Conservation (phyloP, 176 grass and related monocot species). For the Eleusine coracana region DNA sequence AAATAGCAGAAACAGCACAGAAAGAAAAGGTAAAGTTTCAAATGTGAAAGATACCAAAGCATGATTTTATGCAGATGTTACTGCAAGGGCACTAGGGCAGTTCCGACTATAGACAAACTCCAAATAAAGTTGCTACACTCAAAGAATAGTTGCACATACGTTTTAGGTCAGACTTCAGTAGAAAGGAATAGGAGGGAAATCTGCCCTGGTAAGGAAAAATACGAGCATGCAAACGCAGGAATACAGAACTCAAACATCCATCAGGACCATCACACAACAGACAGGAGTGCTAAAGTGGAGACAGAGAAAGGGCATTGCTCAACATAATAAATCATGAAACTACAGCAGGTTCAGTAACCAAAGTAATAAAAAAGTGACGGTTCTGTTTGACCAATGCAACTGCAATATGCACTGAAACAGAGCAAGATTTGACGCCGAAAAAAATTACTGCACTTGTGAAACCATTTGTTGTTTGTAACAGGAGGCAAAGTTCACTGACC, state of each 20-base stretch:
- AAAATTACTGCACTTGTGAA: conserved; percentile 8
- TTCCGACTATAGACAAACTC: conserved; percentile 10
- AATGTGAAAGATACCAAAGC: conserved; percentile 19
- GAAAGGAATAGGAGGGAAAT: neutral
- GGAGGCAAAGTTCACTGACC: conserved; percentile 59
- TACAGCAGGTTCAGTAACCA: conserved; percentile 24
- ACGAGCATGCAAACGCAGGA: neutral
- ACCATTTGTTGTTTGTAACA: conserved; percentile 30
- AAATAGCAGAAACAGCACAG: neutral
- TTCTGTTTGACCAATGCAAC: conserved; percentile 25
- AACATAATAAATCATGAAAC: conserved; percentile 21
- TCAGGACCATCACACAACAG: neutral
- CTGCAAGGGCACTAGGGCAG: neutral
- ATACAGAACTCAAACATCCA: conserved; percentile 8
- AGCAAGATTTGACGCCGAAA: neutral
- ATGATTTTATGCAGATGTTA: conserved; percentile 14
- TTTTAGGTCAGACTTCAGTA: neutral
- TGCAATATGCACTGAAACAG: neutral
- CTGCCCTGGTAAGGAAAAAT: neutral
- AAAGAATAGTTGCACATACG: neutral
- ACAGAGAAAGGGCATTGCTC: neutral
- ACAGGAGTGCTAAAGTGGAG: neutral
- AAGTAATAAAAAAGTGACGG: neutral
- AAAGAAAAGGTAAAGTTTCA: neutral
- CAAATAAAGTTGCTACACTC: neutral